Conservation (phyloP, 73 alveolate species). For the Effrenium voratum region DNA sequence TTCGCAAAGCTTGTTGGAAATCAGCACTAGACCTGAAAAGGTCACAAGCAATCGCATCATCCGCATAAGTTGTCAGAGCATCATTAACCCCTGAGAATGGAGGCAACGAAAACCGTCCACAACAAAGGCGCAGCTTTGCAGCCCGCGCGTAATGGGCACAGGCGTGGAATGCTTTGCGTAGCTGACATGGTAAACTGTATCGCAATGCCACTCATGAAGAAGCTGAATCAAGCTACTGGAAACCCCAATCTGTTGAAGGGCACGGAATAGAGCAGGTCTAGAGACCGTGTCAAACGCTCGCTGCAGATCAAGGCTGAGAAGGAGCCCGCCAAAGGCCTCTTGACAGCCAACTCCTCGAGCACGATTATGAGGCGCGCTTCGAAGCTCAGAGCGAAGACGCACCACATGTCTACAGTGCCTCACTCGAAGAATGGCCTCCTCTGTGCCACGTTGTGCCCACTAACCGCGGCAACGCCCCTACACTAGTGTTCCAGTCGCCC, state of each 20-base stretch:
- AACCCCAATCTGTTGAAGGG: background rate
- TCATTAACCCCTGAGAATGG: background rate
- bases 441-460: background rate
- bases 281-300: background rate
- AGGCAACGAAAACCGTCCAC: background rate
- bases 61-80: background rate
- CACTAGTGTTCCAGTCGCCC: no score
- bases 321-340: background rate
- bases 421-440: background rate
- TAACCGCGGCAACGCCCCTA: no score
- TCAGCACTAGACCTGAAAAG: no score
- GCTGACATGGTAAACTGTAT: background rate
- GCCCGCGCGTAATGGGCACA: background rate
- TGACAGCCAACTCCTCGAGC: background rate
- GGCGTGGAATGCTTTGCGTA: background rate
- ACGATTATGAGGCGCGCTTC: background rate
- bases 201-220: background rate
- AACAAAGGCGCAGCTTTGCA: background rate
- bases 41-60: background rate
- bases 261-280: background rate
- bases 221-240: background rate
- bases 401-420: background rate
- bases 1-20: no score
- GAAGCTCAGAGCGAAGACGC: no score
- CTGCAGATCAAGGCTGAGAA: background rate